phyloP scores from a whole-genome alignment of 2,329 filamentous ascomycete species.

The Claviceps pusilla region DNA sequence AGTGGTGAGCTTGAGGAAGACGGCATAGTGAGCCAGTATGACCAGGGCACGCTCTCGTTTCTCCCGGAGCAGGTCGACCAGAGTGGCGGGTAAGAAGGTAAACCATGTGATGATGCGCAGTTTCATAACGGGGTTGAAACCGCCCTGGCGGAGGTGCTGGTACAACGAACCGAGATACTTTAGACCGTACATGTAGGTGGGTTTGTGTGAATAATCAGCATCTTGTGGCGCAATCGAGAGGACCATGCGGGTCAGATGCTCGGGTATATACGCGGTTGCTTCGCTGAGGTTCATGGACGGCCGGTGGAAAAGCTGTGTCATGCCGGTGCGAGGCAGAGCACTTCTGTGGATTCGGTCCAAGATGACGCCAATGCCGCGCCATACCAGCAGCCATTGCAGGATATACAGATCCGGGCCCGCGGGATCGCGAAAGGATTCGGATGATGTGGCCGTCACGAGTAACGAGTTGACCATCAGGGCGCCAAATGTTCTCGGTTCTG shows the following conservation, averaged over 20 bases:
- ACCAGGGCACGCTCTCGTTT: slow-evolving; percentile 31
- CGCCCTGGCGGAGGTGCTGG: slow-evolving; percentile 25
- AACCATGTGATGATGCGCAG: slow-evolving; percentile 38
- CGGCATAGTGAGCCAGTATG: slow-evolving; percentile 37
- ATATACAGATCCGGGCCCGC: slow-evolving; percentile 32
- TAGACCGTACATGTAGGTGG: slow-evolving; percentile 31
- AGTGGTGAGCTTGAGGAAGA: slow-evolving; percentile 30
- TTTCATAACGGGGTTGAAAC: slow-evolving; percentile 28
- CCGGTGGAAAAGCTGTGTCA: slow-evolving; percentile 33
- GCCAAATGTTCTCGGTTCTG: slow-evolving; percentile 29
- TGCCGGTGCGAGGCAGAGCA: slow-evolving; percentile 23
- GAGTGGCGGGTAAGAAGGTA: slow-evolving; percentile 31
- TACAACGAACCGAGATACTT: slow-evolving; percentile 38
- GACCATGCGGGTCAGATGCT: slow-evolving; percentile 34
- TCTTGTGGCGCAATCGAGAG: slow-evolving; percentile 28
- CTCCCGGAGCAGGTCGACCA: slow-evolving; percentile 28
- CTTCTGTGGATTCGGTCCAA: slow-evolving; percentile 20
- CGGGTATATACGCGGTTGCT: slow-evolving; percentile 27
- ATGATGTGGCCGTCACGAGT: slow-evolving; percentile 34
- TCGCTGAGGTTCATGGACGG: slow-evolving; percentile 32
- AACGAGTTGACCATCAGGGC: slow-evolving; percentile 38
- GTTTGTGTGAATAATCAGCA: slow-evolving; percentile 23
- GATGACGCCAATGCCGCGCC: slow-evolving; percentile 37
- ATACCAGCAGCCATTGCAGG: slow-evolving; percentile 41
- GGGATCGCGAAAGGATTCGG: slow-evolving; percentile 34